Evolutionary conservation across 805 yeast species (phyloP).

Genomic region (Nakazawaea siamensis): DNA sequence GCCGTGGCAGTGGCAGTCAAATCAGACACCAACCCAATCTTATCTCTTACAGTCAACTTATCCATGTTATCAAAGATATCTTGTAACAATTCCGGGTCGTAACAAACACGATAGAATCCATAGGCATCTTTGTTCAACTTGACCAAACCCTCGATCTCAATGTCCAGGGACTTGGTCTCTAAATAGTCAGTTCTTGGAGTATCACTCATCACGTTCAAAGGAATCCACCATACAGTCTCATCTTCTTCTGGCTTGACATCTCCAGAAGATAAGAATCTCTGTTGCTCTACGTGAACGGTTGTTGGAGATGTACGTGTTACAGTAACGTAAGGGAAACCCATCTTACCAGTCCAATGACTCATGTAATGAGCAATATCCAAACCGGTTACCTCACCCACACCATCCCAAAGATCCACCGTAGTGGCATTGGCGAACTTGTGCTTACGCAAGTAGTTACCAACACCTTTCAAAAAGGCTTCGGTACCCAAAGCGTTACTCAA

Average conservation of each 20-base stretch:
- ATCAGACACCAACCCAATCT: constrained; percentile 49
- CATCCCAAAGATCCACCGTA: constrained; percentile 65
- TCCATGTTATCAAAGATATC: constrained; percentile 30
- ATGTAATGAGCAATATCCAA: constrained; percentile 50
- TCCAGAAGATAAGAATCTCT: constrained; percentile 56
- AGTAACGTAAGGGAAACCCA: constrained; percentile 65
- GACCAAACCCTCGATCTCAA: constrained; percentile 12
- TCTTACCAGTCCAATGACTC: constrained; percentile 59
- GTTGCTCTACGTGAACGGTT: constrained; percentile 38
- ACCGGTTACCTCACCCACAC: constrained; percentile 55
- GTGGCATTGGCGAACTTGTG: constrained; percentile 65
- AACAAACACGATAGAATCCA: constrained; percentile 49
- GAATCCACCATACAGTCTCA: constrained; percentile 51
- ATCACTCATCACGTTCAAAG: constrained; percentile 25
- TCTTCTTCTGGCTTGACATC: constrained; percentile 54
- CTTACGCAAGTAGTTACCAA: constrained; percentile 54
- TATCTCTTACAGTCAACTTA: constrained; percentile 35
- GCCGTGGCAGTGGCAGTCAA: constrained; percentile 38
- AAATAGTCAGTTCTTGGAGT: constrained; percentile 13
- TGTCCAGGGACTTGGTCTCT: neutral
- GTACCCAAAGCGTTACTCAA: constrained; percentile 62
- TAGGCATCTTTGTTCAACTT: constrained; percentile 41
- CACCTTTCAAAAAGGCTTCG: constrained; percentile 64
- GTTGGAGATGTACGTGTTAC: constrained; percentile 29
- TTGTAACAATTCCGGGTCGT: constrained; percentile 33